Base-by-base conservation (phyloP, 2,329 filamentous ascomycete genomes). In the Podosphaera fusca region DNA sequence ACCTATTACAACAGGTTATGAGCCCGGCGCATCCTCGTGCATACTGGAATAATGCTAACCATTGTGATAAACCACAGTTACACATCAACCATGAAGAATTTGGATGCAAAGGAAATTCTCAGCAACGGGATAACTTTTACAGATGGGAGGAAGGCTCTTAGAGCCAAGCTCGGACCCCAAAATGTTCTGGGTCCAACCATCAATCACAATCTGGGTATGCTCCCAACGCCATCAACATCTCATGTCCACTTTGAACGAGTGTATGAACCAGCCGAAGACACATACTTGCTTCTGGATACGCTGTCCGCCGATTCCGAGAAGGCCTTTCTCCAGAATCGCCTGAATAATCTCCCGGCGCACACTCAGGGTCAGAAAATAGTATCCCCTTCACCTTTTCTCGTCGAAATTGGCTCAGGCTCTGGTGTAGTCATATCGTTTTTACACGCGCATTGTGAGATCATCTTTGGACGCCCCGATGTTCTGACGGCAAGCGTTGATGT, bases 221-320 rank as follows among this genome's bases (percentile, higher is more conserved):
- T 98, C 34, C 89, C 90, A 8, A 98, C 92, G 0, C 92, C 92
- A 12, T 86, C 87, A 58, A 98, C 92, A 2, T 85, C 85, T 30
- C 92, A 98, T 71, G 86, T 96, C 59, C 79, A 84, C 57, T 94
- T 89, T 70, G 79, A 86, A 68, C 81, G 84, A 57, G 82, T 96
- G 63, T 98, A 98, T 71, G 89, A 95, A 67, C 92, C 92, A 40
- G 84, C 90, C 9, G 92, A 98, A 70, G 92, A 98, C 72, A 95
- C 89, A 4, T 98, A 87, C 67, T 79, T 98, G 50, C 78, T 98
- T 54, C 79, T 98, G 35, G 90, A 98, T 71, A 94, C 89, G 0
- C 77, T 98, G 50, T 90, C 89, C 0, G 84, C 82, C 1, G 46
- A 59, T 3, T 56, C 49, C 31, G 65, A 67, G 42, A 67, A 63